These are phyloP conservation scores for Jimgerdemannia lactiflua DNA, from an alignment of 192 early-diverging fungal genomes.

Conservation along the genomic window DNA sequence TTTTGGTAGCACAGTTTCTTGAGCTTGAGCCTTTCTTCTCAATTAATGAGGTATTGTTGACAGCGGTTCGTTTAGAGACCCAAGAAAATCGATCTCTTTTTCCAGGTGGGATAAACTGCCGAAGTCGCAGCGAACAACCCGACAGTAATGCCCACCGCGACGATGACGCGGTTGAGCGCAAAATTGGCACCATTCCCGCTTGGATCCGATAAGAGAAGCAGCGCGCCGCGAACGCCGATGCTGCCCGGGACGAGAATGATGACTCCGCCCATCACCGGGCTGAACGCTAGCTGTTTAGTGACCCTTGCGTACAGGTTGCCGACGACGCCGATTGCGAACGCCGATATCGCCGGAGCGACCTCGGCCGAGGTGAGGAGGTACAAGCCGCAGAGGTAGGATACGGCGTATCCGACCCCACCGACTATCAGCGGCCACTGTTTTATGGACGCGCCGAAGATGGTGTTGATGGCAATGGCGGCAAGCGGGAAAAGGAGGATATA, in stretches of 20 bases:
- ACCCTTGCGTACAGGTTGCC: constrained; percentile 69
- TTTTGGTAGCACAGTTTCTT: too few species aligned
- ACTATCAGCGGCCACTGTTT: constrained; percentile 69
- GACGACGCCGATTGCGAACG: constrained; percentile 72
- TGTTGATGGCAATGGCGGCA: constrained; percentile 40
- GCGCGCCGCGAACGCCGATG: constrained; percentile 41
- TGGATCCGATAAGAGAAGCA: constrained; percentile 45
- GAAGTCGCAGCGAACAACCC: constrained; percentile 68
- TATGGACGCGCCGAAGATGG: constrained; percentile 49
- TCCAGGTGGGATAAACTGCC: constrained; percentile 55
- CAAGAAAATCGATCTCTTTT: constrained; percentile 44
- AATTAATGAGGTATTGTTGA: too few species aligned
- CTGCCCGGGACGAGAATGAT: constrained; percentile 80
- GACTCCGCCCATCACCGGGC: constrained; percentile 79
- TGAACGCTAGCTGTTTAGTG: constrained; percentile 71
- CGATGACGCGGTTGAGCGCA: constrained; percentile 20
- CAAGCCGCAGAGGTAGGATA: constrained; percentile 52
- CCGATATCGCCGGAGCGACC: constrained; percentile 58
- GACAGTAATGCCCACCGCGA: constrained; percentile 61
- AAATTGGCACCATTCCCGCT: constrained; percentile 13
- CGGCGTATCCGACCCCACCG: constrained; percentile 64
- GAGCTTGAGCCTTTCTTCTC: too few species aligned
- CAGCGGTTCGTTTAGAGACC: constrained; percentile 31
- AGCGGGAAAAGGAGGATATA: constrained; percentile 41
- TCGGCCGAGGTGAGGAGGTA: constrained; percentile 51